phyloP scores from a whole-genome alignment of 2,329 filamentous ascomycete species.

The Alternaria brassicicola region DNA sequence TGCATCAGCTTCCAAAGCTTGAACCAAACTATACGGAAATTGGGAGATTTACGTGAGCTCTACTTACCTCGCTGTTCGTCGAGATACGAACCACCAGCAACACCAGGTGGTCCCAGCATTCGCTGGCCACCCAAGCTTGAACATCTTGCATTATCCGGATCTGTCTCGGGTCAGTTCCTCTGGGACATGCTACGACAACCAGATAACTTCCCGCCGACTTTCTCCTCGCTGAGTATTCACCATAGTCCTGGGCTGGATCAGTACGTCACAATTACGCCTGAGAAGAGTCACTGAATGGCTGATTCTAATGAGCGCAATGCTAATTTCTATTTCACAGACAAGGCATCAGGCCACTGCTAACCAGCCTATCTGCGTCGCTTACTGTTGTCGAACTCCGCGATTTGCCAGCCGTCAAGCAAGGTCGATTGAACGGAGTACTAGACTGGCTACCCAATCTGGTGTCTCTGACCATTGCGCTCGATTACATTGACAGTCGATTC shows the following conservation, averaged over 20 bases:
- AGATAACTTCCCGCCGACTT: slow-evolving; percentile 37
- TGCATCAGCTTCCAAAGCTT: slow-evolving; percentile 57
- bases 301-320: not conserved
- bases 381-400: slow-evolving; percentile 49
- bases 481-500: slow-evolving; percentile 55
- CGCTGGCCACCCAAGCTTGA: slow-evolving; percentile 54
- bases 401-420: slow-evolving; percentile 48
- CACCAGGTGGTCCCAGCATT: slow-evolving; percentile 27
- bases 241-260: slow-evolving; percentile 52
- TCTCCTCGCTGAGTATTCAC: slow-evolving; percentile 45
- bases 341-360: slow-evolving; percentile 48
- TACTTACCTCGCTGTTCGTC: slow-evolving; percentile 52
- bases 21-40: slow-evolving; percentile 57
- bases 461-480: slow-evolving; percentile 52
- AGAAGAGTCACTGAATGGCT: not conserved
- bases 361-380: slow-evolving; percentile 40
- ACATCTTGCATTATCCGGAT: slow-evolving; percentile 53
- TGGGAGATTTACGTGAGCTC: slow-evolving; percentile 54
- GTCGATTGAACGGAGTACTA: slow-evolving; percentile 51
- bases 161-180: slow-evolving; percentile 52
- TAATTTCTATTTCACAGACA: not conserved
- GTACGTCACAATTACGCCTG: not conserved
- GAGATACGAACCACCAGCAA: slow-evolving; percentile 31
- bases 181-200: slow-evolving; percentile 45
- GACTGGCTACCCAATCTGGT: slow-evolving; percentile 49